Percentiles rank a stretch among this genome's conserved stretches.
Conservation (phyloP, 495 filamentous ascomycete genomes). For the Tuber microsphaerosporum region DNA sequence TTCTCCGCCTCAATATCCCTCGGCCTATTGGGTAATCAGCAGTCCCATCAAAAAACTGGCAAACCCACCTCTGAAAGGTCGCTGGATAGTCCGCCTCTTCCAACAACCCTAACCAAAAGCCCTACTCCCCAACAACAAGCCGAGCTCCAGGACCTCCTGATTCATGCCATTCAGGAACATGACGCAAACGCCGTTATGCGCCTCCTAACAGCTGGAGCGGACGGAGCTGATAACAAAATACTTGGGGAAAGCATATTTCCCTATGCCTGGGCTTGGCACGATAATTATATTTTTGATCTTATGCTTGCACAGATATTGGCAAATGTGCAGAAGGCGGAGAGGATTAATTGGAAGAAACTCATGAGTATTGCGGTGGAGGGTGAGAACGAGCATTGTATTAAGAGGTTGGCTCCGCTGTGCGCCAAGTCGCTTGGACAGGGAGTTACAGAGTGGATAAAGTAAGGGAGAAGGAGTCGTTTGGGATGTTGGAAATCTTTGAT, state of each 20-base stretch:
- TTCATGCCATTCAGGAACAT: neutral
- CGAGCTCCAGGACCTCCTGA: neutral
- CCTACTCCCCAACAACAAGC: neutral
- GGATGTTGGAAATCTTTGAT: neutral
- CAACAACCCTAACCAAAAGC: neutral
- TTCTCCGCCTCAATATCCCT: neutral
- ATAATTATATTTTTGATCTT: neutral
- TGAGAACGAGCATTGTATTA: neutral
- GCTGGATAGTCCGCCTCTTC: neutral
- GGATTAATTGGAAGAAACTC: neutral
- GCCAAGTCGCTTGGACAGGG: neutral
- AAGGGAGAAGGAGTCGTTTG: neutral
- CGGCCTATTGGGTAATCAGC: neutral
- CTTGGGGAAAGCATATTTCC: neutral
- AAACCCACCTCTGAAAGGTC: neutral
- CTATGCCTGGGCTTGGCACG: neutral
- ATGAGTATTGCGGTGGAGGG: neutral
- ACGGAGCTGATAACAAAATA: neutral
- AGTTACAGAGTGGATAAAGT: neutral
- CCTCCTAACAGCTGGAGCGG: neutral
- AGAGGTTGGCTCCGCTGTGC: neutral
- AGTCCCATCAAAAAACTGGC: neutral
- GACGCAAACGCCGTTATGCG: neutral
- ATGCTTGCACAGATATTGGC: neutral
- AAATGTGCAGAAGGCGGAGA: neutral